phyloP scores from a whole-genome alignment of 225 moss, liverwort and hornwort genomes.

The Straminergon stramineum region DNA sequence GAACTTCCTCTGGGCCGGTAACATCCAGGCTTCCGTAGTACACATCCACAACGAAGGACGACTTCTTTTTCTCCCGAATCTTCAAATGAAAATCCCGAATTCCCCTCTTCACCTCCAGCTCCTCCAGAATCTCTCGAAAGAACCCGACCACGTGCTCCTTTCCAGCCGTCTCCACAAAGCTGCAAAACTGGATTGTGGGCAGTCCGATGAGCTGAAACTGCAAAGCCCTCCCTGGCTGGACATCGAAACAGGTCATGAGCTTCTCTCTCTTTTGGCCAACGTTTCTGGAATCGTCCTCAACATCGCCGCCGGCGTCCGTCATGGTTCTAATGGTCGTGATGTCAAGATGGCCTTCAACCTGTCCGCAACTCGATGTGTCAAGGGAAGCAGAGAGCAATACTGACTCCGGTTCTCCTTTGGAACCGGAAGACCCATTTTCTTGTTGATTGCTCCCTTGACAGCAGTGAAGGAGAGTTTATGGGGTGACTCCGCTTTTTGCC shows the following conservation, averaged over 20 bases:
- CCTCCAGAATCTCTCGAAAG: background rate
- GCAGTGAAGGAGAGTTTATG: too few relatives aligned
- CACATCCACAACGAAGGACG: constrained; percentile 3
- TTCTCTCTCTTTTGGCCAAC: background rate
- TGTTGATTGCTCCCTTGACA: too few relatives aligned
- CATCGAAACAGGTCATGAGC: background rate
- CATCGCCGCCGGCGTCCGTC: background rate
- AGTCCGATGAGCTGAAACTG: background rate
- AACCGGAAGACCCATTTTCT: too few relatives aligned
- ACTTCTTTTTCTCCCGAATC: background rate
- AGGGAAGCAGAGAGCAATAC: background rate
- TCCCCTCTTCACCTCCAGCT: background rate
- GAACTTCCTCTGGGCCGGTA: background rate
- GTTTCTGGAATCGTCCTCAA: background rate
- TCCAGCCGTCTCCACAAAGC: background rate
- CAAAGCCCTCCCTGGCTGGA: background rate
- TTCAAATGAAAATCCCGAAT: constrained; percentile 10
- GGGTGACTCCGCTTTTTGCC: too few relatives aligned
- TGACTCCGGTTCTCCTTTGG: background rate
- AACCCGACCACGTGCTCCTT: background rate
- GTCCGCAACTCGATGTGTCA: background rate
- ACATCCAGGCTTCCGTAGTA: background rate
- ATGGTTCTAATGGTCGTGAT: background rate
- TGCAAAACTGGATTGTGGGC: background rate
- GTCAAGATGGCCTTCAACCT: background rate